Conservation (phyloP, 768 basidiomycete species). For the Phlebiopsis gigantea region DNA sequence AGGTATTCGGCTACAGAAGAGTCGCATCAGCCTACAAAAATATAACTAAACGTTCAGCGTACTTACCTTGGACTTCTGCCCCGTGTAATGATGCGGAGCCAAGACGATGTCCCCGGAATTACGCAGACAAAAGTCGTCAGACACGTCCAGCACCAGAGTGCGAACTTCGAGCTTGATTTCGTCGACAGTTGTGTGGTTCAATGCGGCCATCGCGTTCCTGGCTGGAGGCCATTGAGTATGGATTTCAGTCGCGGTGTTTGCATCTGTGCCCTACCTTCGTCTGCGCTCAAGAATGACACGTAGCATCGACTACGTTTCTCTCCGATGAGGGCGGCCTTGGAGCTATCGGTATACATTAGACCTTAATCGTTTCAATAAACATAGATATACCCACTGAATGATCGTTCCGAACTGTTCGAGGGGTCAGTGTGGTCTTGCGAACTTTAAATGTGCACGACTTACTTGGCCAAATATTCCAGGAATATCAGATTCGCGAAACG, state of each 20-base stretch:
- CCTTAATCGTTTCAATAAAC: neutral
- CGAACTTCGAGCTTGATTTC: neutral
- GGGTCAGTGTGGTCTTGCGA: no score
- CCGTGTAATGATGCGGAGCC: no score
- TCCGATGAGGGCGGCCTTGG: neutral
- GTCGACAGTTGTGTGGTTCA: neutral
- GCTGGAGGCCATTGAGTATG: neutral
- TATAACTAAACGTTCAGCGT: no score
- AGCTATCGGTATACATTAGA: neutral
- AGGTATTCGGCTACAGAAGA: neutral
- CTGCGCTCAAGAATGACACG: neutral
- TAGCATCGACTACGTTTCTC: neutral
- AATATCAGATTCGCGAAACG: no score
- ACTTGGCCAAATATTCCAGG: no score
- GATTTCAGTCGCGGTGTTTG: neutral
- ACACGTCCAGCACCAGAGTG: neutral
- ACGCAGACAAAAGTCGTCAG: neutral
- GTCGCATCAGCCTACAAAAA: no score
- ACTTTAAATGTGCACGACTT: no score
- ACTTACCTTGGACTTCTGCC: no score
- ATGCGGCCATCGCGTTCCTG: neutral
- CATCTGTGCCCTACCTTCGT: neutral
- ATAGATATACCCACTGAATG: neutral
- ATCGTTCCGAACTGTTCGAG: neutral
- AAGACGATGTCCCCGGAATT: no score